A percentile compares a stretch with the other conserved stretches of the same genome.
Evolutionary conservation across 2,329 filamentous ascomycete genomes (phyloP).

Genomic region (Penicillium sp.): DNA sequence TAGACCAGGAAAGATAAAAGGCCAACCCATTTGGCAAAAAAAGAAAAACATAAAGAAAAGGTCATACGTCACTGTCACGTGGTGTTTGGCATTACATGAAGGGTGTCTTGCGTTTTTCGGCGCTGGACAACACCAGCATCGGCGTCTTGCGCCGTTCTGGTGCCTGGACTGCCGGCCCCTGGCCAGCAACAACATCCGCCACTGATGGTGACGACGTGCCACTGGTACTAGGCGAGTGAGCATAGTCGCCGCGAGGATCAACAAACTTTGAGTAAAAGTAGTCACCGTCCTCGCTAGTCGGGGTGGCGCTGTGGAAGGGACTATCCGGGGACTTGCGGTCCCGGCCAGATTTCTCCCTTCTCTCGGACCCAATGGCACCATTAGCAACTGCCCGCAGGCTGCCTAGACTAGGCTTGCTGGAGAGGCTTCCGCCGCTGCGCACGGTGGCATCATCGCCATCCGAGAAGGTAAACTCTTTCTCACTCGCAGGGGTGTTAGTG

Average conservation of each 20-base stretch:
- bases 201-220: slow-evolving; percentile 36
- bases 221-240: slow-evolving; percentile 28
- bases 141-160: slow-evolving; percentile 73
- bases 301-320: slow-evolving; percentile 61
- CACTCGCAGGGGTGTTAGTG: slow-evolving; percentile 86
- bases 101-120: slow-evolving; percentile 83
- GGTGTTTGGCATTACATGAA: slow-evolving; percentile 52
- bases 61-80: slow-evolving; percentile 41
- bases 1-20: slow-evolving; percentile 9
- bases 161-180: slow-evolving; percentile 57
- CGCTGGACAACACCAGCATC: slow-evolving; percentile 81
- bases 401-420: slow-evolving; percentile 69
- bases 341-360: slow-evolving; percentile 66
- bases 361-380: slow-evolving; percentile 84
- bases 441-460: slow-evolving; percentile 72
- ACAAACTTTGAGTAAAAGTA: slow-evolving; percentile 58
- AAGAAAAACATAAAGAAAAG: slow-evolving; percentile 15
- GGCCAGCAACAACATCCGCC: slow-evolving; percentile 48
- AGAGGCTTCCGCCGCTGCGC: slow-evolving; percentile 78
- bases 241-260: slow-evolving; percentile 47
- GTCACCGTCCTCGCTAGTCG: slow-evolving; percentile 62
- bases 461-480: slow-evolving; percentile 68
- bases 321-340: slow-evolving; percentile 56
- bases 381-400: slow-evolving; percentile 76
- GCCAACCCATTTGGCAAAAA: slow-evolving; percentile 7